phyloP scores from a whole-genome alignment of 345 rosid species.

The Gossypium sturtianum region DNA sequence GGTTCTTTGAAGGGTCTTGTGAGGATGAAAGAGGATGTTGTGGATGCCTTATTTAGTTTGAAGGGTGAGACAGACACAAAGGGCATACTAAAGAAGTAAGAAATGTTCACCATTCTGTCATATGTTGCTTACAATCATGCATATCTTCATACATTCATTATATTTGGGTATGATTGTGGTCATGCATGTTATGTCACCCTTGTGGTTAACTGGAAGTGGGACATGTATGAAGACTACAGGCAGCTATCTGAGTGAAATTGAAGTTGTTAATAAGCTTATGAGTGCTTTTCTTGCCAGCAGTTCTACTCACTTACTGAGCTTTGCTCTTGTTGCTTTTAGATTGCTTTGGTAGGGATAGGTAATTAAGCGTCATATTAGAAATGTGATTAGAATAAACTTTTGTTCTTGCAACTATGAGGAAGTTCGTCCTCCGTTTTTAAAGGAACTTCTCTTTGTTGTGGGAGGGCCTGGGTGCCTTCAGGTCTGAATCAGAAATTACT shows the following conservation, averaged over 20 bases:
- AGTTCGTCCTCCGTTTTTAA: not conserved
- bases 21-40: conserved; percentile 6
- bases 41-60: conserved; percentile 15
- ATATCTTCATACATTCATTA: not conserved
- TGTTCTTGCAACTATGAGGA: not conserved
- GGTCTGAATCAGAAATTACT: not conserved
- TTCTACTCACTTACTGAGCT: not conserved
- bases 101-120: not conserved
- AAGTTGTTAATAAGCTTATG: not conserved
- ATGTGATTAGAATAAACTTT: not conserved
- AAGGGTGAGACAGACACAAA: conserved; percentile 7
- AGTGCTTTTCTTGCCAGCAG: not conserved
- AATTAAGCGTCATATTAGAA: not conserved
- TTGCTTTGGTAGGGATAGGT: not conserved
- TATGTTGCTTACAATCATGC: not conserved
- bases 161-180: not conserved
- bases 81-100: conserved; percentile 15
- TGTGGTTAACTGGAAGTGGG: not conserved
- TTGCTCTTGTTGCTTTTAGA: not conserved
- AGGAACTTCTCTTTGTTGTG: not conserved
- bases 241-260: not conserved
- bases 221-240: not conserved
- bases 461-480: not conserved
- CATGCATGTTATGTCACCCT: not conserved
- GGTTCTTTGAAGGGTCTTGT: conserved; percentile 24